Evolutionary conservation across 495 filamentous ascomycete species (phyloP), one percentile per base, ranked within the genome.

Genomic region (Talaromyces proteolyticus): DNA sequence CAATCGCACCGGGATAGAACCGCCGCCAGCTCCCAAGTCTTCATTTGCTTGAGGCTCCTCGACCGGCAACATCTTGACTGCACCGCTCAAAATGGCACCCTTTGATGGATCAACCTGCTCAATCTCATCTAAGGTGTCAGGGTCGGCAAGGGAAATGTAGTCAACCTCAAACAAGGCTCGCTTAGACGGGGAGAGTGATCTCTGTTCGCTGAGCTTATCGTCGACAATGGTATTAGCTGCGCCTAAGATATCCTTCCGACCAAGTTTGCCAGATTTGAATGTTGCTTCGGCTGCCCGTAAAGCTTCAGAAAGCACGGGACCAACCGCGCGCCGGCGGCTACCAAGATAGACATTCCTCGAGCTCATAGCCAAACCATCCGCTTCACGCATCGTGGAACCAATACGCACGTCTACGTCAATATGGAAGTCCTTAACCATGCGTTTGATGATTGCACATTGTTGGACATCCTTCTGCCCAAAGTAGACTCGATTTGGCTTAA

Each of bases 381-480:
- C 43, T 51, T 94, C 91, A n/a, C 93, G 74, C 36, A 78, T 65
- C 2, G 93, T 98, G 4, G 76, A 63, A 2, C 85, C 82, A 29
- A 97, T 73, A 4, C 82, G 71, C 1, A 97, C 81, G 40, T 89
- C 77, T 2, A 79, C 86, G 19, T 85, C 78, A n/a, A 97, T 58
- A 61, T 87, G 84, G 54, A 99, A 91, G 60, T 99, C 93, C 54
- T 79, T 68, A 3, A 96, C 87, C 81, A 99, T 79, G 6, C 87
- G 79, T 63, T 79, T 81, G 59, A 99, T 88, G 5, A 99, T 78
- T 6, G 92, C 87, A 0, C 89, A 94, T 69, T 99, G 93, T 68
- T 99, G 93, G 16, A 96, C 81, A 58, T 99, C 93, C 70, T 99
- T 97, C 68, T 97, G 94, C 1, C 93, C 93, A 66, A 99, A 96